These are phyloP conservation scores for Russula compacta DNA, from an alignment of 768 basidiomycete genomes.

Conservation along the genomic window DNA sequence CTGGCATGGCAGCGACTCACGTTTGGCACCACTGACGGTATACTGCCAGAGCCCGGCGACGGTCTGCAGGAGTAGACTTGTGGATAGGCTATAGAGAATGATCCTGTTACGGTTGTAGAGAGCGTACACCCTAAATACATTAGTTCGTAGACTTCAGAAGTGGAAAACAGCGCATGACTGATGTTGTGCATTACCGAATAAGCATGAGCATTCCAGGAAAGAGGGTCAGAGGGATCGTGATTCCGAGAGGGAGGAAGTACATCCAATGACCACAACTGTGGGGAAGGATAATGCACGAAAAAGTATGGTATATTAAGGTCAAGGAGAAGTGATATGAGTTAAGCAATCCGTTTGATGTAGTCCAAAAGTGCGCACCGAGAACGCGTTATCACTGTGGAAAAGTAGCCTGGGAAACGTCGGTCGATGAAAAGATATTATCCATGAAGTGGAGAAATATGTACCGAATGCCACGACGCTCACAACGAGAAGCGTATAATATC, in stretches of 20 bases:
- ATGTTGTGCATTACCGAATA: slow-evolving; percentile 10
- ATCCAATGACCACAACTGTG: slow-evolving; percentile 17
- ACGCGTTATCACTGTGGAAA: slow-evolving; percentile 18
- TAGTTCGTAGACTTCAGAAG: not conserved
- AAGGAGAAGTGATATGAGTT: not conserved
- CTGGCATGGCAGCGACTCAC: not conserved
- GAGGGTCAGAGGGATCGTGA: slow-evolving; percentile 15
- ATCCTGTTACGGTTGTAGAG: slow-evolving; percentile 17
- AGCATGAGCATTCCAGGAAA: slow-evolving; percentile 19
- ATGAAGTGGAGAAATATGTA: not conserved
- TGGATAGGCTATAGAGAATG: slow-evolving; percentile 8
- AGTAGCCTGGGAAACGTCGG: slow-evolving; percentile 1
- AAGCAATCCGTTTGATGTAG: too few relatives aligned
- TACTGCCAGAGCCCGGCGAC: slow-evolving; percentile 18
- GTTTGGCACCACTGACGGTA: slow-evolving; percentile 6
- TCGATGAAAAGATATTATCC: not conserved
- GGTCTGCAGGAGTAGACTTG: slow-evolving; percentile 9
- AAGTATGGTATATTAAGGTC: not conserved
- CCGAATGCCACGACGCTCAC: slow-evolving; percentile 16
- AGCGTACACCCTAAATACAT: slow-evolving; percentile 15
- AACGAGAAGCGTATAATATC: slow-evolving; percentile 15
- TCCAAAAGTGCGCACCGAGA: slow-evolving; percentile 12
- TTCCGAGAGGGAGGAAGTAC: slow-evolving; percentile 17
- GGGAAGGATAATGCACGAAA: not conserved
- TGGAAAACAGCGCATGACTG: not conserved